Evolutionary conservation across 805 yeast genomes (phyloP), one percentile per base, ranked within the genome.

Genomic region (Ogataea allantospora): DNA sequence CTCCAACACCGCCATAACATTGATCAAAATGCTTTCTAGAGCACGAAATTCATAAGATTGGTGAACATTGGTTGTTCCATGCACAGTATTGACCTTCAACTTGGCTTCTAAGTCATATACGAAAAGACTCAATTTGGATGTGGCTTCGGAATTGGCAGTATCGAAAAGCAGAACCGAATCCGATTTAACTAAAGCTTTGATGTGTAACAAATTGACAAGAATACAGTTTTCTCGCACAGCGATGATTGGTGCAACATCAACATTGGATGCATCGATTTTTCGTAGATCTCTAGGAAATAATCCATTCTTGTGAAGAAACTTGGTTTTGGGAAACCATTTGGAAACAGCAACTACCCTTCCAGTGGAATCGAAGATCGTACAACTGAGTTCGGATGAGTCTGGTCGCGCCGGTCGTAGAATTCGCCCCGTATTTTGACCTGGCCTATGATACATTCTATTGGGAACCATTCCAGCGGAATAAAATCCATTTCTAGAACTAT

Each of bases 221-320:
- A 91, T 84, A 35, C 95, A 83, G 46, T 76, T 75, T 17, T 76
- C 71, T 42, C 97, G 73, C 15, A 88, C 88, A 43, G 89, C 80
- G 30, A 93, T 83, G 13, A 88, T 78, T 0, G 99, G 99, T 3
- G 89, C 89, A 14, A 91, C 86, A 60, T 88, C 95, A 38, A 77
- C 73, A 25, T 77, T 66, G 1, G 84, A 70, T 4, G 80, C 68
- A 53, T 91, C 96, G 35, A 89, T 82, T 54, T 86, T 88, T 20
- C 97, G 64, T 46, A 89, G 65, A 59, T 89, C 97, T 62, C 97
- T 68, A 2, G 97, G 95, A 46, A 81, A 87, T 18, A 89, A 58
- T 16, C 80, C 76, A 59, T 88, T 83, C 30, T 83, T 79, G 38
- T 64, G 69, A 7, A 91, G 69, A 43, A 91, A 74, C 37, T 79